Evolutionary conservation across 2,329 filamentous ascomycete genomes (phyloP), one percentile per base, ranked within the genome.

Genomic region (Juglanconis juglandina): DNA sequence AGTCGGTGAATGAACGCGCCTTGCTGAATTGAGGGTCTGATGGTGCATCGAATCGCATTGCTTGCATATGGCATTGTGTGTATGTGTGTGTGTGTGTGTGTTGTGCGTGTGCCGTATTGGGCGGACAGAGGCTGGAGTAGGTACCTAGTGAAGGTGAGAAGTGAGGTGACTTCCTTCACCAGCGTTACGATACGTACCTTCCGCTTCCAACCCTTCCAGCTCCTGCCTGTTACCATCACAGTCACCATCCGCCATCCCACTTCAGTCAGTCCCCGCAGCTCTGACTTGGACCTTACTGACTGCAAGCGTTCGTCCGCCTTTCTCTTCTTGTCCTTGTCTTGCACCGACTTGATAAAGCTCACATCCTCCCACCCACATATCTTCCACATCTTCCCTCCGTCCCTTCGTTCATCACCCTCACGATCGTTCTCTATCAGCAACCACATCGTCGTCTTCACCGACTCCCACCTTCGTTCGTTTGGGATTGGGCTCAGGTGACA

Each of bases 401-500:
- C 39, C 53, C 44, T n/a, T 61, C 51, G 24, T 44, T 46, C 11
- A 58, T 44, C 51, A 55, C 48, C 53, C 55, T 37, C 53, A 48
- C 61, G 5, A 32, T 61, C 51, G 54, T 61, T 60, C 41, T 52
- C 51, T 33, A 46, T 52, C 41, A 44, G 54, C n/a, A 34, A 35
- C 24, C 49, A 62, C 56, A 48, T 51, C 46, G 56, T 50, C 44
- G 56, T 62, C 53, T 37, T 52, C 32, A 39, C 42, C 52, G 56
- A 59, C 57, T 49, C 42, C 51, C 48, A 62, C 60, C 49, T 60
- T 53, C 56, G 48, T 60, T 62, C 49, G 30, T 24, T 44, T 53
- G 49, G 35, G 30, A 9, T 53, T 52, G 9, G 30, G 32, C 48
- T 30, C 33, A 41, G 47, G 17, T 9, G 37, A 42, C 34, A 32